A percentile compares a stretch with the other conserved stretches of the same genome.
Conservation (phyloP, 306 rosid species). For the Luffa aegyptiaca region DNA sequence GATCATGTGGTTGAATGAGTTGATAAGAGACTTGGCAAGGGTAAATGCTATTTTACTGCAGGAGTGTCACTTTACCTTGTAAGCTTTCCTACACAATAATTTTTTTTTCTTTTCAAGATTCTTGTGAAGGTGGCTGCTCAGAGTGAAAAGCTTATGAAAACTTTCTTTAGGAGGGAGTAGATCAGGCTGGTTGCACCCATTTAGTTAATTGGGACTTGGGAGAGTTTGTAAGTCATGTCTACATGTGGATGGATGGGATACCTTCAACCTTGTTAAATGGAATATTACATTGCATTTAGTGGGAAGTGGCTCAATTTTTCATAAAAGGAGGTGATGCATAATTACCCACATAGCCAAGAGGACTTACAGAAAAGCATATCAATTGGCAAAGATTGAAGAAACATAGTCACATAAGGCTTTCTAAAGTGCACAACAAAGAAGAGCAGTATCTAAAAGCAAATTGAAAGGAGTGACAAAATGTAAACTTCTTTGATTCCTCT, state of each 20-base stretch:
- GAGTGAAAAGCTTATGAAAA: neutral
- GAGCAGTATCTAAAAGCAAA: too few relatives aligned
- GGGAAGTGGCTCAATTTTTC: neutral
- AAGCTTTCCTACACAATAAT: neutral
- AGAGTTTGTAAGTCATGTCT: slow-evolving; percentile 1
- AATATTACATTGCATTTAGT: neutral
- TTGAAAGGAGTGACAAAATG: too few relatives aligned
- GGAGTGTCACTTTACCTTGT: neutral
- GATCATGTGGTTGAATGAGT: neutral
- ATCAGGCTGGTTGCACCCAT: neutral
- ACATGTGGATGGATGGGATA: neutral
- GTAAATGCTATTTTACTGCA: neutral
- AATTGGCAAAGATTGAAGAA: too few relatives aligned
- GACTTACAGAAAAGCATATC: too few relatives aligned
- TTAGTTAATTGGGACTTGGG: neutral
- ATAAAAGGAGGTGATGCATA: too few relatives aligned
- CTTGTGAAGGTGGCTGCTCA: neutral
- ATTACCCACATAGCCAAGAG: too few relatives aligned
- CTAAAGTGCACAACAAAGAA: too few relatives aligned
- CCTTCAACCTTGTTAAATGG: neutral
- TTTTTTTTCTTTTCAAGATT: neutral
- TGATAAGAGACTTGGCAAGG: neutral
- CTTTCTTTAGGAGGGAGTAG: neutral
- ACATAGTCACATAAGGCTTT: too few relatives aligned
- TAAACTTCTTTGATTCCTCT: too few relatives aligned